Base-by-base conservation (phyloP, 805 yeast species). In the Metschnikowia henanensis region DNA sequence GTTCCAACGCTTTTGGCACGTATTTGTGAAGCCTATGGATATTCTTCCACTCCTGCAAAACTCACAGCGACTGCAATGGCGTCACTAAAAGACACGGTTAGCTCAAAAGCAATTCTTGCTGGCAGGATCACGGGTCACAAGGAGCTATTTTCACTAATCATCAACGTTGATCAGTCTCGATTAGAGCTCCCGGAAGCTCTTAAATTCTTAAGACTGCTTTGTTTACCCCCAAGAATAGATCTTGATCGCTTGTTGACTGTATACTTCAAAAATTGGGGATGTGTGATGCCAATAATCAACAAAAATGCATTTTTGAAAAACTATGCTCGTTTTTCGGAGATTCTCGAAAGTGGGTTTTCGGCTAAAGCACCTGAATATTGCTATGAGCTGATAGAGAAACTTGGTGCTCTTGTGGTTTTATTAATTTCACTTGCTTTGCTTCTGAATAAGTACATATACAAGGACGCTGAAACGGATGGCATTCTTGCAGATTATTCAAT, bases 201-300 rank as follows among this genome's bases (percentile, higher is more conserved):
- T 17, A 54, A 64, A 35, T 79, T 81, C 56, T 70, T 81, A 43
- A 48, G 41, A 8, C 48, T 58, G 15, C 47, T 67, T 31, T 47
- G 54, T 10, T 50, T 71, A 3, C 75, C 75, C 1, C 68, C 83
- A 18, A 73, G 83, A 43, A 60, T 79, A 19, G 79, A 80, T 45
- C 61, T 87, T 44, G 96, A 90, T 61, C 80, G 81, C 20, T 72
- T 87, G 23, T 75, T 86, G 16, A 75, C 84, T 0, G 59, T 80
- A 3, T 90, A 77, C 58, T 89, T 88, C 64, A 81, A 80, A 49
- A 83, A 84, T 45, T 90, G 96, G 95, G 83, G 86, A 22, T 72
- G 77, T 20, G 64, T 80, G 5, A 69, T 83, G 18, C 95, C 96
- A 0, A 71, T 87, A 13, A 57, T 90, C 41, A 87, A 87, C 59